Percentiles rank a stretch among this genome's conserved stretches.
These are phyloP conservation scores for Sugiyamaella pinicola DNA, from an alignment of 1,139 yeast species.

Conservation along the genomic window DNA sequence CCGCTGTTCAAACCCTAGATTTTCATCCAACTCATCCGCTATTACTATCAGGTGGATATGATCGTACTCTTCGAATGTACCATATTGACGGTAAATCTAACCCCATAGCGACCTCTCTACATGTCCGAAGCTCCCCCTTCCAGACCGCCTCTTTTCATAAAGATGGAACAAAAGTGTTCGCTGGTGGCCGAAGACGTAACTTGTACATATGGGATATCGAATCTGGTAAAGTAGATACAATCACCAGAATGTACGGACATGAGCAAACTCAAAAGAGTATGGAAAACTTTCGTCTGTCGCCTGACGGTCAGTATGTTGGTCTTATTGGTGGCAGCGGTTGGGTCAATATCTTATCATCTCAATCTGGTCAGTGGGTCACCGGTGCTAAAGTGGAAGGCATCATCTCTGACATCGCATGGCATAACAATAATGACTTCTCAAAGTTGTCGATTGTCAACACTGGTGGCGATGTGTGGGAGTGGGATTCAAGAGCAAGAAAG, in stretches of 20 bases:
- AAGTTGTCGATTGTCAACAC: conserved; percentile 63
- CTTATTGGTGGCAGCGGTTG: conserved; percentile 86
- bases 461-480: conserved; percentile 93
- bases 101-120: conserved; percentile 77
- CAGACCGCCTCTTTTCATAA: conserved; percentile 69
- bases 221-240: conserved; percentile 75
- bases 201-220: conserved; percentile 90
- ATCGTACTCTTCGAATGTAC: conserved; percentile 79
- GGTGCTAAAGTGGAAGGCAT: conserved; percentile 91
- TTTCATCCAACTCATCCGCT: conserved; percentile 89
- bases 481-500: conserved; percentile 54
- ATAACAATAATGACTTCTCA: conserved; percentile 45
- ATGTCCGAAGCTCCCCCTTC: conserved; percentile 76
- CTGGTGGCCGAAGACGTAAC: conserved; percentile 90
- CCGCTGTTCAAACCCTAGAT: conserved; percentile 79
- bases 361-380: conserved; percentile 79
- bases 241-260: conserved; percentile 89
- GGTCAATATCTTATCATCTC: conserved; percentile 76
- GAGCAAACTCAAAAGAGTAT: conserved; percentile 82
- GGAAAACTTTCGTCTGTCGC: conserved; percentile 70
- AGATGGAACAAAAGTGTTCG: conserved; percentile 61
- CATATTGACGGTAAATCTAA: conserved; percentile 92
- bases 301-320: conserved; percentile 71
- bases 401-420: conserved; percentile 77
- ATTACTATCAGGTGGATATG: conserved; percentile 88